A percentile compares a stretch with the other conserved stretches of the same genome.
Evolutionary conservation across 2,329 filamentous ascomycete genomes (phyloP).

Genomic region (Aspergillus texensis): DNA sequence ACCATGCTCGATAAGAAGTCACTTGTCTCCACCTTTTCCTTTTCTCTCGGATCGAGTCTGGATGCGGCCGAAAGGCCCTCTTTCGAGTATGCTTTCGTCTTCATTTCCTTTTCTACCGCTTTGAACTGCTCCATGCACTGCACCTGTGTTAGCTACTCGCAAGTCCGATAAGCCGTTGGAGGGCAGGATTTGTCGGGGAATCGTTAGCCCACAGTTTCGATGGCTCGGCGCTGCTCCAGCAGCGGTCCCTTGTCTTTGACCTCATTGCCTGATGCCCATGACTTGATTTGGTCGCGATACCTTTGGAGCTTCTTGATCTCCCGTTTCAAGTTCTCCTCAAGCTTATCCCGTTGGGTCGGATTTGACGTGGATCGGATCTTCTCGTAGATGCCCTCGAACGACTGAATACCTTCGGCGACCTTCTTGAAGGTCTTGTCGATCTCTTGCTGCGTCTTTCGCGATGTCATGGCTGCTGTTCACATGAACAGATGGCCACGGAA

Average conservation of each 20-base stretch:
- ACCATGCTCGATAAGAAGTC: slow-evolving; percentile 87
- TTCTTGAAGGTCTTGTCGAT: slow-evolving; percentile 99
- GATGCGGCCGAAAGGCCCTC: slow-evolving; percentile 89
- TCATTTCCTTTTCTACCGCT: slow-evolving; percentile 99
- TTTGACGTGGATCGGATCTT: slow-evolving; percentile 95
- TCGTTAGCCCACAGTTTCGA: slow-evolving; percentile 75
- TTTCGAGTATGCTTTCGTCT: slow-evolving; percentile 99
- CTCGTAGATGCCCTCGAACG: slow-evolving; percentile 94
- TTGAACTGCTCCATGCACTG: slow-evolving; percentile 95
- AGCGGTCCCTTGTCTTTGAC: slow-evolving; percentile 99
- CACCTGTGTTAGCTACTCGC: slow-evolving; percentile 28
- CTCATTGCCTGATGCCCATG: slow-evolving; percentile 97
- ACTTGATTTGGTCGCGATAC: slow-evolving; percentile 97
- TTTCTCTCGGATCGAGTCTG: slow-evolving; percentile 95
- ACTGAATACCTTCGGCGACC: slow-evolving; percentile 86
- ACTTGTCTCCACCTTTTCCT: slow-evolving; percentile 85
- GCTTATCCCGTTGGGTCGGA: slow-evolving; percentile 94
- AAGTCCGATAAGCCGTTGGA: slow-evolving; percentile 10
- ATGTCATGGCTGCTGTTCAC: slow-evolving; percentile 68
- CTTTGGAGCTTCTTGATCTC: slow-evolving; percentile 99
- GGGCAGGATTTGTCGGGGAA: slow-evolving; percentile 12
- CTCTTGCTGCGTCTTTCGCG: slow-evolving; percentile 94
- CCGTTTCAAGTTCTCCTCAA: slow-evolving; percentile 96
- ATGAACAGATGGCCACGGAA: slow-evolving; percentile 27
- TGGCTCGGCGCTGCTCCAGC: slow-evolving; percentile 89